Evolutionary conservation across 2,329 filamentous ascomycete species (phyloP), one percentile per base, ranked within the genome.

Genomic region (Scopulariopsis brevicaulis): DNA sequence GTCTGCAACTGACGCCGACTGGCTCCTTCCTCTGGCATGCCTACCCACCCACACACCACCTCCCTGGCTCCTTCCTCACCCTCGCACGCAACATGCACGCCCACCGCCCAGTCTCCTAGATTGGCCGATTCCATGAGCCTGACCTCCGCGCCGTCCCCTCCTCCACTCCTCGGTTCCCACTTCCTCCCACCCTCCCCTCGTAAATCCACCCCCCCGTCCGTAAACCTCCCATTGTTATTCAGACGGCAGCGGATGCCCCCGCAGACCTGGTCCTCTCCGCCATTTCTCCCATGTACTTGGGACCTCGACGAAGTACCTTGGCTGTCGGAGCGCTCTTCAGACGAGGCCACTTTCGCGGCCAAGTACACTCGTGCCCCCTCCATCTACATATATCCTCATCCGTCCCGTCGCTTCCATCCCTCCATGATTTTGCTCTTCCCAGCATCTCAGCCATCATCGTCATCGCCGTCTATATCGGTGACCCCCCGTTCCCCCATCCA

Each of bases 361-460:
- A 57, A 34, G 25, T 57, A 57, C 56, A 53, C 28, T 20, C 15
- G 48, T 53, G 50, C 56, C 56, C 32, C 51, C 35, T 14, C 35
- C 51, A 22, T 48, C 55, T 56, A 56, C 55, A 56, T 56, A 56
- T 56, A 56, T 35, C 46, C 46, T 50, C n/a, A 22, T 50, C 46
- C 46, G 20, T 50, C 46, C 46, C 46, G 46, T 22, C 55, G 24
- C 55, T 53, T 20, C 20, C 32, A 48, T 53, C 24, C 50, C 56
- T 28, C 52, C 50, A 53, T 52, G 48, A 25, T 34, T 52, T 57
- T 43, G 34, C 40, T 34, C 56, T 40, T 50, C 50, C n/a, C 48
- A 51, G 22, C 22, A 35, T 48, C 43, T 51, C 51, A 28, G 24
- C 50, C 37, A 35, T 35, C 35, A 51, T 52, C 46, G 32, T 50